Evolutionary conservation across 805 yeast species (phyloP).

Genomic region (Saccharomycopsis sp.): DNA sequence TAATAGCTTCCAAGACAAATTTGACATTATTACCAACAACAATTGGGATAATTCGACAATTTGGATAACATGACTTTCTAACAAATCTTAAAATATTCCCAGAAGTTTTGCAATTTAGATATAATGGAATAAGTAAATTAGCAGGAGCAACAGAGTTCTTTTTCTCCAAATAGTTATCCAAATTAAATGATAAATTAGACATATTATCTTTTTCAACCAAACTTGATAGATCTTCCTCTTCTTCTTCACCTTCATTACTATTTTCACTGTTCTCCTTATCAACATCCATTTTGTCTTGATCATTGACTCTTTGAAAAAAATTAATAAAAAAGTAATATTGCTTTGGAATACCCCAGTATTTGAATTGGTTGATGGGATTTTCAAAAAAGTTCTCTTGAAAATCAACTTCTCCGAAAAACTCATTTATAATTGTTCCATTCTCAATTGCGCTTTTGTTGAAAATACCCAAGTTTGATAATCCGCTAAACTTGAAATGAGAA

Average conservation of each 20-base stretch:
- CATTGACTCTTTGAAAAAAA: slow-evolving; percentile 4
- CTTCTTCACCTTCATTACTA: slow-evolving; percentile 21
- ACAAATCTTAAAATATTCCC: slow-evolving; percentile 73
- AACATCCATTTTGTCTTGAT: too few relatives aligned
- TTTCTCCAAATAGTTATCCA: slow-evolving; percentile 4
- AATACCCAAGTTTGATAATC: slow-evolving; percentile 61
- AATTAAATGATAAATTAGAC: slow-evolving; percentile 5
- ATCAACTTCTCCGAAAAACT: slow-evolving; percentile 66
- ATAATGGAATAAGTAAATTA: slow-evolving; percentile 5
- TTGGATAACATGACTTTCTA: slow-evolving; percentile 68
- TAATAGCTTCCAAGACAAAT: slow-evolving; percentile 47
- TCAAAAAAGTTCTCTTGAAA: slow-evolving; percentile 50
- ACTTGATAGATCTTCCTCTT: too few relatives aligned
- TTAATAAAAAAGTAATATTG: slow-evolving; percentile 17
- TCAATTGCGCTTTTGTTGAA: slow-evolving; percentile 31
- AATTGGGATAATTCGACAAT: slow-evolving; percentile 51
- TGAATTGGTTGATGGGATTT: slow-evolving; percentile 68
- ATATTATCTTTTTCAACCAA: not conserved
- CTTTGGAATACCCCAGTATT: slow-evolving; percentile 57
- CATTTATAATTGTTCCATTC: slow-evolving; percentile 41
- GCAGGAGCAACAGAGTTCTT: not conserved
- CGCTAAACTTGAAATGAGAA: slow-evolving; percentile 33
- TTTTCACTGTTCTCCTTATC: too few relatives aligned
- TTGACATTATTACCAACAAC: slow-evolving; percentile 31
- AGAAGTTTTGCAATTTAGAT: slow-evolving; percentile 28